phyloP scores from a whole-genome alignment of 495 filamentous ascomycete genomes.

The Oidiodendron maius region DNA sequence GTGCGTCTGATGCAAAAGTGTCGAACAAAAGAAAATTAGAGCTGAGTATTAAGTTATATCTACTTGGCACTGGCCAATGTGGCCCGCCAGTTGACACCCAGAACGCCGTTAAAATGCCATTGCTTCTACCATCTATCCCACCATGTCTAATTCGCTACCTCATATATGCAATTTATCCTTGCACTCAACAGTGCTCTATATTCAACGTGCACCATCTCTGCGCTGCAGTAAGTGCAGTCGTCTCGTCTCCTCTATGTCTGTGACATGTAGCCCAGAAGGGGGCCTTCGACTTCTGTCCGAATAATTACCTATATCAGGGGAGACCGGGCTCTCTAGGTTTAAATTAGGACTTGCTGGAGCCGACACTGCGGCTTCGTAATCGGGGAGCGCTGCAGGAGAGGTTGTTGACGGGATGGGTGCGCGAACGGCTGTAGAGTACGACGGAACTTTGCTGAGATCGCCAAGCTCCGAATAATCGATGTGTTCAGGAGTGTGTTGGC shows the following conservation, averaged over 20 bases:
- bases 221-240: conserved; percentile 16
- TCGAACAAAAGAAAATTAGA: no score
- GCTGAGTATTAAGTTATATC: no score
- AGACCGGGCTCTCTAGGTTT: conserved; percentile 4
- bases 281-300: not conserved
- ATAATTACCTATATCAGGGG: not conserved
- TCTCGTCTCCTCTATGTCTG: conserved; percentile 14
- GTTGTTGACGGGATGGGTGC: conserved; percentile 44
- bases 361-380: conserved; percentile 44
- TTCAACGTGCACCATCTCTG: conserved; percentile 13
- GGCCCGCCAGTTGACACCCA: no score
- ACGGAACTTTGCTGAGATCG: conserved; percentile 68
- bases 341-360: conserved; percentile 21
- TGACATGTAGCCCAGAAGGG: conserved; percentile 3
- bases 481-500: conserved; percentile 54
- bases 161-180: not conserved
- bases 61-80: no score
- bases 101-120: no score
- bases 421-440: conserved; percentile 70
- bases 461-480: conserved; percentile 58
- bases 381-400: conserved; percentile 39
- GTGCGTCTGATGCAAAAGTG: no score
- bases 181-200: not conserved
- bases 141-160: not conserved
- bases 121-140: not conserved